Evolutionary conservation across 257 asterid genomes (phyloP).

Genomic region (Jacaranda mimosifolia): DNA sequence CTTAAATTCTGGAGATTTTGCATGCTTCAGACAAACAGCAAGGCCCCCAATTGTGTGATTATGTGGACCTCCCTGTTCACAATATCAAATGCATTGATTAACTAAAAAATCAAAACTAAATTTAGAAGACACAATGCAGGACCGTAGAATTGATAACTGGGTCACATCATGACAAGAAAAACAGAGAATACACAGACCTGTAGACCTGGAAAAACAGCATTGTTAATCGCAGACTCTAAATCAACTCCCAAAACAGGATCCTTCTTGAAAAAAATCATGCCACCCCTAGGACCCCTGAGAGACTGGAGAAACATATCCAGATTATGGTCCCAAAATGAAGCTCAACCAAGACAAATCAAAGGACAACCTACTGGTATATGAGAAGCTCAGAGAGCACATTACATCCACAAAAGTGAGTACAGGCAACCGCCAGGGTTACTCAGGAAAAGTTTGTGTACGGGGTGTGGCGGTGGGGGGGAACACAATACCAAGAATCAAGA

Average conservation of each 20-base stretch:
- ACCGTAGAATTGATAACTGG: background rate
- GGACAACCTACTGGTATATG: background rate
- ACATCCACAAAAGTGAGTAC: background rate
- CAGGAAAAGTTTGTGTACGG: constrained; percentile 5
- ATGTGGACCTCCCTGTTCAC: constrained; percentile 91
- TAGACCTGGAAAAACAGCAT: constrained; percentile 92
- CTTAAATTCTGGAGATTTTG: constrained; percentile 79
- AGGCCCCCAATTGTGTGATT: constrained; percentile 95
- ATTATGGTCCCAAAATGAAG: constrained; percentile 31
- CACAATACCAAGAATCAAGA: constrained; percentile 19
- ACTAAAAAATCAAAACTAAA: background rate
- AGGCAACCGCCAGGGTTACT: background rate
- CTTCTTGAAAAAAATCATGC: constrained; percentile 97
- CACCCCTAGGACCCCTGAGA: constrained; percentile 97
- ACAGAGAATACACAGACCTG: constrained; percentile 61
- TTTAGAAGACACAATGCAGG: background rate
- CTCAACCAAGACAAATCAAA: background rate
- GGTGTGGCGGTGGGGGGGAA: background rate
- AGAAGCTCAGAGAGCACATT: constrained; percentile 14
- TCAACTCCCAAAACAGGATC: constrained; percentile 85
- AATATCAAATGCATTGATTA: background rate
- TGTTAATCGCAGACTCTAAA: constrained; percentile 85
- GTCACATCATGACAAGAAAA: background rate
- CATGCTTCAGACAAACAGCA: constrained; percentile 83
- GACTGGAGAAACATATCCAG: constrained; percentile 60